Conservation (phyloP, 345 rosid species). For the Hypericum perforatum region DNA sequence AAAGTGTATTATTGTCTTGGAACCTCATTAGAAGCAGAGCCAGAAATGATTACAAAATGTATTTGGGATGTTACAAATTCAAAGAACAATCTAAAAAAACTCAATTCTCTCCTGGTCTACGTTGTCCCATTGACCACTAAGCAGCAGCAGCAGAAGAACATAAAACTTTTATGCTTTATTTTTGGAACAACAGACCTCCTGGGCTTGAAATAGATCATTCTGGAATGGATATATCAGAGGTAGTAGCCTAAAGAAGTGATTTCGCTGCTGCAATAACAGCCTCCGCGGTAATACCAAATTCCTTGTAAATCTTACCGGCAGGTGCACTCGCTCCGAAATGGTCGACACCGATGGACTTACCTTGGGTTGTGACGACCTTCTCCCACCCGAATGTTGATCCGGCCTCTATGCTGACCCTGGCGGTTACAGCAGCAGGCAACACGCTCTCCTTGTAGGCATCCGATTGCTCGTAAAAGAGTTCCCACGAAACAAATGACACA, state of each 20-base stretch:
- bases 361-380: slow-evolving; percentile 20
- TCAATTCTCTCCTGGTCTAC: slow-evolving; percentile 12
- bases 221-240: background rate
- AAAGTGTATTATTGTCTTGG: too few species aligned
- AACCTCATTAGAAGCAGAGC: background rate
- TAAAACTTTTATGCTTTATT: slow-evolving; percentile 15
- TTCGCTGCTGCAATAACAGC: slow-evolving; percentile 21
- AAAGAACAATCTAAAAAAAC: slow-evolving; percentile 10
- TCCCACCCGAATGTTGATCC: slow-evolving; percentile 28
- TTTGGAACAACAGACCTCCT: slow-evolving; percentile 25
- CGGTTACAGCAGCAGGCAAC: slow-evolving; percentile 13
- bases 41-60: slow-evolving; percentile 21
- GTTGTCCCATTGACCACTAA: slow-evolving; percentile 15
- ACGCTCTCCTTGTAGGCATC: slow-evolving; percentile 24
- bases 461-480: slow-evolving; percentile 17
- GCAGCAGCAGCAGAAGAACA: slow-evolving; percentile 18
- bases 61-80: slow-evolving; percentile 12
- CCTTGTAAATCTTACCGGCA: slow-evolving; percentile 19
- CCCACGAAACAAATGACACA: slow-evolving; percentile 31
- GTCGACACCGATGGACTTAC: slow-evolving; percentile 26
- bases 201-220: slow-evolving; percentile 5
- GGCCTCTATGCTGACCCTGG: slow-evolving; percentile 25
- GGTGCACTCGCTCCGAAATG: slow-evolving; percentile 29
- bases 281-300: slow-evolving; percentile 24
- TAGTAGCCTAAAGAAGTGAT: background rate